A percentile compares a stretch with the other conserved stretches of the same genome.
phyloP scores from a whole-genome alignment of 73 alveolate species.

The Paramecium pentaurelia region DNA sequence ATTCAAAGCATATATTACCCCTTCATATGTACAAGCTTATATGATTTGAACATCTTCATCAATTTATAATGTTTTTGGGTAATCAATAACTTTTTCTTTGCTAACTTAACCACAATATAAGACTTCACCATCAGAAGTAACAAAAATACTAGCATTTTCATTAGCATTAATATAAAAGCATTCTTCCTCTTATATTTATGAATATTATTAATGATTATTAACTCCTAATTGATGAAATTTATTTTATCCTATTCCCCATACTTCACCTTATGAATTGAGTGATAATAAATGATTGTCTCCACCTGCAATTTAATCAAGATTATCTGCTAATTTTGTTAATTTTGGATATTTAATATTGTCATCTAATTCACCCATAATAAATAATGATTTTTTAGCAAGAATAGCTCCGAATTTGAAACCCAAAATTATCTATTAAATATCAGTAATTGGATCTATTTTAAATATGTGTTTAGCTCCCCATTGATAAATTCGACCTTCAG shows the following conservation, averaged over 20 bases:
- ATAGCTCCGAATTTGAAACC: not conserved
- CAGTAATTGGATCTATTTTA: not conserved
- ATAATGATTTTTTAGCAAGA: not conserved
- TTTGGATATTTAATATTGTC: not conserved
- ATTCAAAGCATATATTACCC: not conserved
- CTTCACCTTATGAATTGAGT: not conserved
- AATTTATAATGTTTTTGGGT: not conserved
- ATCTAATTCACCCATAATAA: not conserved
- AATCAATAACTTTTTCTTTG: not conserved
- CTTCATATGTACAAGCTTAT: not conserved
- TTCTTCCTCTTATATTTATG: not conserved
- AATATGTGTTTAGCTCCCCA: not conserved
- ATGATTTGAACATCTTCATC: not conserved
- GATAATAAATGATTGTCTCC: not conserved
- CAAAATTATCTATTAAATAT: not conserved
- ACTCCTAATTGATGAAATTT: not conserved
- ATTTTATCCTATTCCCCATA: constrained; percentile 17
- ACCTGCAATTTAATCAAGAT: not conserved
- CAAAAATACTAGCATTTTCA: not conserved
- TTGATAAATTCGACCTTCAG: not conserved
- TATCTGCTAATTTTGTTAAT: not conserved
- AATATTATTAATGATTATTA: not conserved
- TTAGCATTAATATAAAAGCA: not conserved
- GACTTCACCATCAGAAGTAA: constrained; percentile 28
- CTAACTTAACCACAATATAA: constrained; percentile 1